Percentiles rank a stretch among this genome's conserved stretches.
phyloP scores from a whole-genome alignment of 768 basidiomycete species.

The Lentinula boryana region DNA sequence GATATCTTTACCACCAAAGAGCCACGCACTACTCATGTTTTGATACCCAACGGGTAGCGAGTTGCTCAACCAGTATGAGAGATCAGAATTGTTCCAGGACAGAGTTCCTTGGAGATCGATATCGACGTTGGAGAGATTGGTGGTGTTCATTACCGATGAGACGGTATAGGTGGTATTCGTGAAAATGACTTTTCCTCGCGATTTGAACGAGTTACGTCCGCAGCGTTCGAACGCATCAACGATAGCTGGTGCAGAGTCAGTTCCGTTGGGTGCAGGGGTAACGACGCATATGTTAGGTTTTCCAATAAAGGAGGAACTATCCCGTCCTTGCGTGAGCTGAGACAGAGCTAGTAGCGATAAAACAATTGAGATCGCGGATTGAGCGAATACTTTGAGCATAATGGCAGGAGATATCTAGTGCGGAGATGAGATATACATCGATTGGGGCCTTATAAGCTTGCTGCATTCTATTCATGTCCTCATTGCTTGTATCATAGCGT shows the following conservation, averaged over 20 bases:
- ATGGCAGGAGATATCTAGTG: neutral
- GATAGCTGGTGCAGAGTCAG: conserved; percentile 20
- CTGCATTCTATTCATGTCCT: neutral
- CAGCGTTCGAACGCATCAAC: conserved; percentile 15
- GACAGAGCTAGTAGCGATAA: neutral
- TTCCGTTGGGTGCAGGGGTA: conserved; percentile 13
- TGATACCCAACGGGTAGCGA: conserved; percentile 26
- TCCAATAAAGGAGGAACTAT: neutral
- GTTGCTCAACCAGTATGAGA: conserved; percentile 31
- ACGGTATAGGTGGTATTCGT: conserved; percentile 27
- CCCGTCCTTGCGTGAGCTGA: neutral
- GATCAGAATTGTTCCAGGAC: conserved; percentile 25
- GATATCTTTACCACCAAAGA: conserved; percentile 26
- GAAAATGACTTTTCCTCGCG: conserved; percentile 19
- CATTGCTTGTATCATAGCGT: neutral
- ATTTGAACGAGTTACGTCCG: conserved; percentile 6
- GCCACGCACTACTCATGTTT: conserved; percentile 31
- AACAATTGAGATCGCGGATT: neutral
- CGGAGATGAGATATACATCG: neutral
- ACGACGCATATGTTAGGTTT: conserved; percentile 11
- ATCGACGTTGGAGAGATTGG: conserved; percentile 22
- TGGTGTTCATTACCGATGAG: conserved; percentile 24
- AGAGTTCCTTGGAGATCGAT: conserved; percentile 29
- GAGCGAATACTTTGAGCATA: neutral
- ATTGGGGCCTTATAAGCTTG: neutral